Evolutionary conservation across 192 early-diverging fungal species (phyloP).

Genomic region (Phycomyces blakesleeanus): DNA sequence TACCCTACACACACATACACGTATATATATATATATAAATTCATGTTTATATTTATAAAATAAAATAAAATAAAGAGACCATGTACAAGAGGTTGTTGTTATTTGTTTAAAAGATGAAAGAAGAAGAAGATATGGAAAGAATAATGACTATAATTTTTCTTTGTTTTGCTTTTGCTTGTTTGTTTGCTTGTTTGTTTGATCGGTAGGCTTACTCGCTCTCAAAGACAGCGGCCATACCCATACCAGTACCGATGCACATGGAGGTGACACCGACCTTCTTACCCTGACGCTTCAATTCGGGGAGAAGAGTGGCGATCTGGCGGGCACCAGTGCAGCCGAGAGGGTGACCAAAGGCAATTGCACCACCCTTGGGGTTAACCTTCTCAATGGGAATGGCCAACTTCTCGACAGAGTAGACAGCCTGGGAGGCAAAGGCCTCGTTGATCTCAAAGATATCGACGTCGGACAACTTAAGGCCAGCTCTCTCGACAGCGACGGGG

Average conservation of each 20-base stretch:
- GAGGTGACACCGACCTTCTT: conserved; percentile 83
- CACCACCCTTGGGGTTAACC: conserved; percentile 98
- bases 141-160: too few species aligned
- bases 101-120: too few species aligned
- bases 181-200: too few species aligned
- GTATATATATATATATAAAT: background rate
- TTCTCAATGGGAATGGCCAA: conserved; percentile 82
- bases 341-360: conserved; percentile 97
- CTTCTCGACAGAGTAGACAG: conserved; percentile 87
- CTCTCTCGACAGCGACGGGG: conserved; percentile 79
- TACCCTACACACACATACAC: too few species aligned
- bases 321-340: conserved; percentile 88
- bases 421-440: conserved; percentile 98
- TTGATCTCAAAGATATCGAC: conserved; percentile 92
- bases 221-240: conserved; percentile 88
- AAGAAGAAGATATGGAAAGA: too few species aligned
- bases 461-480: conserved; percentile 71
- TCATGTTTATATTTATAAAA: background rate
- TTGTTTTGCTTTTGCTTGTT: background rate
- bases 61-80: background rate
- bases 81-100: background rate
- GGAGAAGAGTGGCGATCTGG: conserved; percentile 92
- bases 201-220: conserved; percentile 66
- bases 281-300: conserved; percentile 84
- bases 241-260: conserved; percentile 86